Evolutionary conservation across 164 flowering plant genomes (phyloP), one percentile per base, ranked within the genome.

Genomic region (Magnolia changhungtana): DNA sequence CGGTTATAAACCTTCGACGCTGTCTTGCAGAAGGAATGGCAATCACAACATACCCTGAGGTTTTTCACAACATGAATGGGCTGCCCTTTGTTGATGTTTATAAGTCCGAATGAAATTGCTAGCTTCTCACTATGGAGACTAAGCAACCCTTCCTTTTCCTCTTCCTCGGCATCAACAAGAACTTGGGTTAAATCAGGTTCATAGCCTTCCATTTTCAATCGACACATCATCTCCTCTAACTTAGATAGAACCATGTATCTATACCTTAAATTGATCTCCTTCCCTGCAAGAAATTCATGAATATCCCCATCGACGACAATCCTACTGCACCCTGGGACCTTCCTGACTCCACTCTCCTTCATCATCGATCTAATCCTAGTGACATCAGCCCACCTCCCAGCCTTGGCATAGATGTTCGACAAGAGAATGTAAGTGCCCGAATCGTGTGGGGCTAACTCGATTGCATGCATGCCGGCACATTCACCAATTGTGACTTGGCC

Each of bases 321-420:
- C 14, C 76, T 73, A 71, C 84, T 80, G 61, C 81, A 81, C 23
- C 85, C 85, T 8, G 82, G 83, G 2, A 74, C 72, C 75, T 83
- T 81, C 68, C 55, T 77, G 8, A 83, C 74, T 23, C 78, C 83
- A 23, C 74, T 77, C 7, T 68, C 50, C 70, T 51, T 78, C 85
- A 83, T 80, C 37, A 77, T 61, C 29, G 66, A 75, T 63, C 85
- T 78, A 50, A 76, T 49, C 45, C 63, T 72, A n/a, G 71, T 76
- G 19, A 76, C 81, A 69, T 80, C 78, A 23, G 67, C 67, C 83
- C 81, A 81, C 37, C 59, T 78, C 51, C 78, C 75, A 1, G 73
- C 75, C 75, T 67, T 79, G 29, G 85, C 83, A 74, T 81, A 83
- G 11, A 83, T 51, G 45, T 83, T 83, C 18, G 85, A 81, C 19